Conservation (phyloP, 2,329 filamentous ascomycete species). For the Calonectria leucothoes region DNA sequence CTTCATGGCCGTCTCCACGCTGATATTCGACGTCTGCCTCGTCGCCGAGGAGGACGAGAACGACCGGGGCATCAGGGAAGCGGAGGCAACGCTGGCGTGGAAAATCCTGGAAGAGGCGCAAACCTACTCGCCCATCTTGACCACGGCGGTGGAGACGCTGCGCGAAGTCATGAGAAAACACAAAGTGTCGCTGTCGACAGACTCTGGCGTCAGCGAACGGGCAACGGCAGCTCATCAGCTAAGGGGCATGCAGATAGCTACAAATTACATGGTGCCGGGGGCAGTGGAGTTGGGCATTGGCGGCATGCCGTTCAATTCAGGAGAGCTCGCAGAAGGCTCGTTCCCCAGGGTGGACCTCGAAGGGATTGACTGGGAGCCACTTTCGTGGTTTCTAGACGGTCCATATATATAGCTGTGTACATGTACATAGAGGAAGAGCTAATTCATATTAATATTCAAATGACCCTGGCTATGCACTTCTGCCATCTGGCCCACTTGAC, state of each 20-base stretch:
- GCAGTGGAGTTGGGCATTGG: background rate
- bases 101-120: slow-evolving; percentile 45
- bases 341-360: background rate
- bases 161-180: slow-evolving; percentile 47
- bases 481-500: background rate
- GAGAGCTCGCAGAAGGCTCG: background rate
- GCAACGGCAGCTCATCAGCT: background rate
- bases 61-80: slow-evolving; percentile 21
- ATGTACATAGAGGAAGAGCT: background rate
- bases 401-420: background rate
- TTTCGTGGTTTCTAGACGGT: background rate
- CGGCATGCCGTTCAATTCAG: background rate
- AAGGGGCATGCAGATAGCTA: background rate
- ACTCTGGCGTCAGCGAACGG: background rate
- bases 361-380: background rate
- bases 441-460: background rate
- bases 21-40: slow-evolving; percentile 48
- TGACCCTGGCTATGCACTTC: background rate
- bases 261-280: background rate
- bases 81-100: slow-evolving; percentile 46
- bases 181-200: slow-evolving; percentile 33
- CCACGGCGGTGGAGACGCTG: slow-evolving; percentile 44
- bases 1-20: slow-evolving; percentile 48
- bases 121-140: slow-evolving; percentile 41
- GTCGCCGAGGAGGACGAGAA: slow-evolving; percentile 36